Conservation (phyloP, 768 basidiomycete species). For the Leccinum aurantiacum region DNA sequence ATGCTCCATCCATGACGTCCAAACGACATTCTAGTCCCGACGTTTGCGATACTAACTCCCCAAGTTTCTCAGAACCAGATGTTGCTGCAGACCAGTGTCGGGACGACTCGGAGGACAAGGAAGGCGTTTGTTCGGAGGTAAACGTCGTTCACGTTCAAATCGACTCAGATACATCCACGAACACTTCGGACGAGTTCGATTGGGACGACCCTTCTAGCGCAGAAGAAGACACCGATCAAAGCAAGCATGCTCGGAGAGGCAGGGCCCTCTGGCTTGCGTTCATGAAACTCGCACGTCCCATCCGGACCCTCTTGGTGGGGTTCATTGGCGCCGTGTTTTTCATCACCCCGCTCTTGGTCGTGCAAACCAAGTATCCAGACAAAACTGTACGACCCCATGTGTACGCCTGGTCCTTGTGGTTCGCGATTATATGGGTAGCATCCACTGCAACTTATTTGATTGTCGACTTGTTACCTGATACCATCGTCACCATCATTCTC, state of each 20-base stretch:
- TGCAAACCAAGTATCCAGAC: slow-evolving; percentile 57
- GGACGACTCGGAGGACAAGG: slow-evolving; percentile 12
- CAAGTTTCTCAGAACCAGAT: slow-evolving; percentile 12
- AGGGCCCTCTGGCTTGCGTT: slow-evolving; percentile 63
- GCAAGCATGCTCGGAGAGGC: slow-evolving; percentile 56
- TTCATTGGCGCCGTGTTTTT: slow-evolving; percentile 61
- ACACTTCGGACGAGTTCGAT: slow-evolving; percentile 69
- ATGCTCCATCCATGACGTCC: slow-evolving; percentile 19
- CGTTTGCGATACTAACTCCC: slow-evolving; percentile 3
- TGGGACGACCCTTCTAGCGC: slow-evolving; percentile 56
- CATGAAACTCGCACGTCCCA: slow-evolving; percentile 60
- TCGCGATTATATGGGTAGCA: slow-evolving; percentile 65
- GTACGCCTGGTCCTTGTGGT: slow-evolving; percentile 65
- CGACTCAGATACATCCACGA: slow-evolving; percentile 46
- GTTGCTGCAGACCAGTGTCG: slow-evolving; percentile 6
- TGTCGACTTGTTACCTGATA: slow-evolving; percentile 61
- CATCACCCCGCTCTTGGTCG: slow-evolving; percentile 68
- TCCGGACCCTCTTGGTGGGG: slow-evolving; percentile 60
- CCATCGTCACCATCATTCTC: slow-evolving; percentile 53
- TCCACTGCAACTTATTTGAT: slow-evolving; percentile 59
- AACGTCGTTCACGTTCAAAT: slow-evolving; percentile 2
- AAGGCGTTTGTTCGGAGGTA: slow-evolving; percentile 4
- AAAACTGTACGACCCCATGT: slow-evolving; percentile 53
- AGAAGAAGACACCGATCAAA: slow-evolving; percentile 23
- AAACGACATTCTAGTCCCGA: slow-evolving; percentile 9